These are phyloP conservation scores for Cystobasidium tubakii DNA, from an alignment of 768 basidiomycete genomes.

Conservation along the genomic window DNA sequence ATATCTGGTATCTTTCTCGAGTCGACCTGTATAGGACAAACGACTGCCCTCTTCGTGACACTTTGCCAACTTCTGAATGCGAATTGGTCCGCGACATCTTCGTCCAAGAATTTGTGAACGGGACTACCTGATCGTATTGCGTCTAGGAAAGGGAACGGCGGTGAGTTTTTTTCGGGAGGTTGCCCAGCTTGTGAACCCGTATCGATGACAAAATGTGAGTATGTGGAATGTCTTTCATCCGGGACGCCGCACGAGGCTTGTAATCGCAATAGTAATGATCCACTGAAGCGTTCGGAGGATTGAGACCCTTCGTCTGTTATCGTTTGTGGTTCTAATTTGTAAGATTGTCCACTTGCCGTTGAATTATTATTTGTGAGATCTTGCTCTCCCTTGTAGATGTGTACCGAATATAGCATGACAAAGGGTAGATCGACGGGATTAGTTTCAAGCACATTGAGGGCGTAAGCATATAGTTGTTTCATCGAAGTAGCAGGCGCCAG, in stretches of 20 bases:
- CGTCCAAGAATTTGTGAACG: neutral
- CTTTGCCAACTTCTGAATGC: conserved; percentile 12
- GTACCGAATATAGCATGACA: conserved; percentile 1
- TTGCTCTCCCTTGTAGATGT: neutral
- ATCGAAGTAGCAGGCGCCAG: neutral
- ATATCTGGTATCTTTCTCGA: neutral
- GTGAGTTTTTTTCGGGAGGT: too few relatives aligned
- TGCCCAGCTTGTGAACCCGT: neutral
- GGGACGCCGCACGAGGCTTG: neutral
- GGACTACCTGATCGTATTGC: neutral
- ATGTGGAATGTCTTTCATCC: neutral
- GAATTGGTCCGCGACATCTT: neutral
- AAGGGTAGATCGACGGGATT: conserved; percentile 16
- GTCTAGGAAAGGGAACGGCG: neutral
- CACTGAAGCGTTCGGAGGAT: neutral
- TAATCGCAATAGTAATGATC: neutral
- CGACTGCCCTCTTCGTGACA: neutral
- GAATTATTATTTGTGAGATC: neutral
- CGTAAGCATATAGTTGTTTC: neutral
- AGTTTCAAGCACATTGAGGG: neutral
- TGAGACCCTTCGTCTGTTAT: neutral
- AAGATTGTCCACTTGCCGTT: neutral
- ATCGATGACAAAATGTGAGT: conserved; percentile 8
- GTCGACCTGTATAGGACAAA: conserved; percentile 5
- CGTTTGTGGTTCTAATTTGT: neutral